Percentiles rank a stretch among this genome's conserved stretches.
Evolutionary conservation across 352 stramenopile genomes (phyloP).

Genomic region (Pythium scleroteichum): DNA sequence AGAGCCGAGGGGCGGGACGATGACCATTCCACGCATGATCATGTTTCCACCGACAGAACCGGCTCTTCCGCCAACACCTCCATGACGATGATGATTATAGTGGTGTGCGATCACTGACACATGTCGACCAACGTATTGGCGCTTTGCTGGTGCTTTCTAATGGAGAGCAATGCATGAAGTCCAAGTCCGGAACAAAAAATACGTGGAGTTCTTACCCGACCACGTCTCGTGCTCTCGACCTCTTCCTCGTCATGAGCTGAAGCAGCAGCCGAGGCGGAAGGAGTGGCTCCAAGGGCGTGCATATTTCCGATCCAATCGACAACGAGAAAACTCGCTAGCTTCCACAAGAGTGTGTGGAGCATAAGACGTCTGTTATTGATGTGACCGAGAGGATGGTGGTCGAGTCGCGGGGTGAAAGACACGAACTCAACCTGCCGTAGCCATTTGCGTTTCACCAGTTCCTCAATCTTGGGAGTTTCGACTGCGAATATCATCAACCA

Average conservation of each 20-base stretch:
- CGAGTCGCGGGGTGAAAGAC: conserved; percentile 38
- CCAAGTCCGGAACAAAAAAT: too few species aligned
- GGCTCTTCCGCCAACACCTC: not conserved
- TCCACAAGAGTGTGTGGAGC: conserved; percentile 47
- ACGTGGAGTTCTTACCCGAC: not conserved
- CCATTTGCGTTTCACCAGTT: conserved; percentile 54
- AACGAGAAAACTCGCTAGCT: conserved; percentile 50
- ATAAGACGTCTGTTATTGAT: conserved; percentile 5
- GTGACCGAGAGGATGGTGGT: conserved; percentile 18
- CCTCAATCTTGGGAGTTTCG: conserved; percentile 24
- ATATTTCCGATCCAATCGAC: conserved; percentile 37
- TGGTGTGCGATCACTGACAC: conserved; percentile 16
- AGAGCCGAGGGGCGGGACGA: conserved; percentile 37
- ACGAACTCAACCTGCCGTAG: conserved; percentile 60
- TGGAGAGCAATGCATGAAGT: not conserved
- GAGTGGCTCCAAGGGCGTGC: conserved; percentile 5
- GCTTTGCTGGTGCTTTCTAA: conserved; percentile 14
- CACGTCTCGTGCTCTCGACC: conserved; percentile 16
- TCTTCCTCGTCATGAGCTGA: conserved; percentile 23
- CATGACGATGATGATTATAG: conserved; percentile 11
- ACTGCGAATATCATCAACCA: conserved; percentile 4
- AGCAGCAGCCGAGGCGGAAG: conserved; percentile 1
- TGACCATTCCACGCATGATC: conserved; percentile 38
- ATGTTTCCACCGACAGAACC: conserved; percentile 9
- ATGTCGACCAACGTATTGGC: conserved; percentile 18